Evolutionary conservation across 2,329 filamentous ascomycete genomes (phyloP).

Genomic region (Hymenoscyphus salicellus): DNA sequence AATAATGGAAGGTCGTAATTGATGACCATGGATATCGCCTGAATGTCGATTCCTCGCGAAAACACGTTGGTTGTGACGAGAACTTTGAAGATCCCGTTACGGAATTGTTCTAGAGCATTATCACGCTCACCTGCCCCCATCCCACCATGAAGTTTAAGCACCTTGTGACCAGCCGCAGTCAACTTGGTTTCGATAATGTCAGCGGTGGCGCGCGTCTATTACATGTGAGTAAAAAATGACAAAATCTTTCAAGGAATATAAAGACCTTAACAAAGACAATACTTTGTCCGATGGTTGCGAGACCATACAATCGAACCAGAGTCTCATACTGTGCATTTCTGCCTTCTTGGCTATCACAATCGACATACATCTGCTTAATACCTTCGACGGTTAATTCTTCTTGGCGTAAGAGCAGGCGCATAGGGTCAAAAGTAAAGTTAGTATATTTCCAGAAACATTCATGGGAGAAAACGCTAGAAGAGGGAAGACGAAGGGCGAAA

Average conservation of each 20-base stretch:
- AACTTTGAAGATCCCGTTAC: conserved; percentile 83
- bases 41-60: conserved; percentile 90
- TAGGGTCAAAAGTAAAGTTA: no score
- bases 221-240: conserved; percentile 14
- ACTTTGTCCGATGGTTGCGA: conserved; percentile 94
- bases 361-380: conserved; percentile 97
- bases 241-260: no score
- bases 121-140: conserved; percentile 84
- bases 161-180: conserved; percentile 83
- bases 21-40: conserved; percentile 95
- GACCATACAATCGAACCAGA: conserved; percentile 87
- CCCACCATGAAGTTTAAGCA: conserved; percentile 84
- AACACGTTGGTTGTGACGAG: conserved; percentile 97
- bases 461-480: no score
- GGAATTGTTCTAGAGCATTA: conserved; percentile 79
- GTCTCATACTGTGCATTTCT: conserved; percentile 68
- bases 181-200: conserved; percentile 81
- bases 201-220: conserved; percentile 79
- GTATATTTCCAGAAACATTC: no score
- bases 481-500: no score
- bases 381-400: conserved; percentile 94
- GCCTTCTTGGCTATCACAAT: conserved; percentile 75
- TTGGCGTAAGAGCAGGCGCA: conserved; percentile 80
- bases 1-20: conserved; percentile 89
- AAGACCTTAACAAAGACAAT: conserved; percentile 98